Evolutionary conservation across 2,329 filamentous ascomycete genomes (phyloP), one percentile per base, ranked within the genome.

Genomic region (Graphium sp.): DNA sequence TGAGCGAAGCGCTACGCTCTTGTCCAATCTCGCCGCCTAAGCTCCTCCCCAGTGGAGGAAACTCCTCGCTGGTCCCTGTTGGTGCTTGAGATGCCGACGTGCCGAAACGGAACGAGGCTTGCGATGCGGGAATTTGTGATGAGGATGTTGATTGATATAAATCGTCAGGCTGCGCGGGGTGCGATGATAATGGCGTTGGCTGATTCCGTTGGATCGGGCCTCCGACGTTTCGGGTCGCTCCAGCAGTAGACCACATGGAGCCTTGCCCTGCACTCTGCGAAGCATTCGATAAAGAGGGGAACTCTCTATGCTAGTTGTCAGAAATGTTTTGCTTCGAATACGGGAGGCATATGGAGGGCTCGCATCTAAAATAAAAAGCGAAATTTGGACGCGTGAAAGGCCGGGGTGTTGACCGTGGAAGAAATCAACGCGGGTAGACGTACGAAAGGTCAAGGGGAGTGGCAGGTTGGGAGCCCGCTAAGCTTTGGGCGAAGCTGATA

Each of bases 401-500:
- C 22, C 11, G 9, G 14, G 14, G 16, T 15, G 23, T 16, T 26
- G 8, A 26, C 16, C 13, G 12, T 16, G 22, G 32, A 28, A 28
- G 27, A 26, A 20, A 14, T 12, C 14, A 28, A 29, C 22, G 29
- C 9, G 24, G 23, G 15, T 34, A 39, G 39, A 74, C 71, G 52
- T 66, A 76, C 71, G 69, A 72, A 32, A 68, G 55, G 46, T 77
- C 72, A 34, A 76, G 50, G 23, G 69, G 62, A 36, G 70, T 69
- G 39, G 64, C 55, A 40, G 66, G 62, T 49, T 74, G 69, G 33
- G 70, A 73, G 36, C 66, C 66, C 42, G 62, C 63, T 42, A 76
- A 53, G 44, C 68, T 75, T 46, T 76, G 71, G 27, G 71, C 70
- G 50, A 76, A 76, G 48, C 70, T 76, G 34, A 71, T 55, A 47